Evolutionary conservation across 1,139 yeast genomes (phyloP), one percentile per base, ranked within the genome.

Genomic region (Waltiozyma sp.): DNA sequence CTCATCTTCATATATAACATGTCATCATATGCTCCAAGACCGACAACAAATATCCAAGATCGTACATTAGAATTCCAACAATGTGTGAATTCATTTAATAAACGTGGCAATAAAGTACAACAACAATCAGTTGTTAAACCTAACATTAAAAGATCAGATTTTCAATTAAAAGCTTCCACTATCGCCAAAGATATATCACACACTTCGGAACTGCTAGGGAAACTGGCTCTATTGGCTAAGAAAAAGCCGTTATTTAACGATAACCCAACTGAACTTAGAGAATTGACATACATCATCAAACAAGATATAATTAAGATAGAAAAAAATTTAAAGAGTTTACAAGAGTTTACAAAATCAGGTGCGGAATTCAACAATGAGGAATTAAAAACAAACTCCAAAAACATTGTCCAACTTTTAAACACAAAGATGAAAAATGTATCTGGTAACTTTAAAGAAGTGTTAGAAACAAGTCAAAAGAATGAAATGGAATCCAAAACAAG

Each of bases 221-320:
- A 88, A 53, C 69, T 91, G 41, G 96, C 98, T 1, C 64, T 76
- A 39, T 63, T 91, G 49, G 96, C 98, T 10, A 86, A 83, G 60
- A 70, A 89, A 53, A 89, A 88, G 60, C 95, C 96, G n/a, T 65
- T 91, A 57, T 86, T 91, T 55, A 96, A 89, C 59, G 98, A 93
- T 62, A 80, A 84, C 53, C 96, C 98, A 1, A 80, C 85, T 28
- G 98, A 91, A 59, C 86, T 93, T 48, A 86, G 91, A 18, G 96
- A 91, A 61, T 69, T 93, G 52, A 88, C 98, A 1, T 86, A 83
- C 58, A 84, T 91, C 40, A 88, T 91, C 57, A 93, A 91, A 58
- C 96, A 91, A 60, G 95, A 88, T 59, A 86, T 93, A 38, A 83
- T 89, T 59, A 76, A 80, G 52, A 80, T 93, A 46, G 96, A 88